These are phyloP conservation scores for Dissophora ornata DNA, from an alignment of 192 early-diverging fungal genomes.

Conservation along the genomic window DNA sequence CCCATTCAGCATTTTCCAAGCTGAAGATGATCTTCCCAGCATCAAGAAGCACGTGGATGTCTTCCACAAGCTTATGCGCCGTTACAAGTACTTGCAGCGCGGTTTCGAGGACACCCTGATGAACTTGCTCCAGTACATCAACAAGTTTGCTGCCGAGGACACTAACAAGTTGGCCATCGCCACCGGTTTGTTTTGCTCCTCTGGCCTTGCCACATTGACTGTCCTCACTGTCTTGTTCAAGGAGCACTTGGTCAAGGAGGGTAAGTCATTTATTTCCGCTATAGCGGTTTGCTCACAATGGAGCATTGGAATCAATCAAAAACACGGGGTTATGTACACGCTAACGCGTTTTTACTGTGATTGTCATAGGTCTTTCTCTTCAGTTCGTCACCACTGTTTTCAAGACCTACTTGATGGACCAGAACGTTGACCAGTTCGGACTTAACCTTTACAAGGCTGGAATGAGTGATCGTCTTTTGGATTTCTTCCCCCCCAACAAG, in stretches of 20 bases:
- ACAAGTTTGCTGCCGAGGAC: conserved; percentile 86
- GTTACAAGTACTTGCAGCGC: conserved; percentile 94
- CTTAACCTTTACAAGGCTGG: conserved; percentile 74
- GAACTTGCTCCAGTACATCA: conserved; percentile 90
- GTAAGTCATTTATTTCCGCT: conserved; percentile 43
- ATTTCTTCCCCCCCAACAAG: conserved; percentile 94
- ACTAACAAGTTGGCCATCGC: conserved; percentile 83
- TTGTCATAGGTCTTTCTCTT: conserved; percentile 74
- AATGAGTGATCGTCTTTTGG: conserved; percentile 79
- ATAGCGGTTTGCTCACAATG: neutral
- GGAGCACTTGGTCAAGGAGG: conserved; percentile 95
- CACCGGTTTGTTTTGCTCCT: conserved; percentile 78
- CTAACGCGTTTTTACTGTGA: neutral
- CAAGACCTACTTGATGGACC: conserved; percentile 81
- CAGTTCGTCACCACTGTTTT: conserved; percentile 87
- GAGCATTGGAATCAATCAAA: neutral
- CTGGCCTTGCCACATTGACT: conserved; percentile 73
- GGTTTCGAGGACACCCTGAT: conserved; percentile 86
- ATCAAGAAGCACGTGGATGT: conserved; percentile 85
- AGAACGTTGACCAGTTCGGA: conserved; percentile 81
- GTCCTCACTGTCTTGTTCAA: conserved; percentile 85
- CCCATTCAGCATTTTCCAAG: conserved; percentile 85
- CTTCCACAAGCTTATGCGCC: conserved; percentile 89
- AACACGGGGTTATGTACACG: neutral
- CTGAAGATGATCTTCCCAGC: conserved; percentile 72